These are phyloP conservation scores for Polymyxa betae DNA, from an alignment of 208 protist genomes.

Conservation along the genomic window DNA sequence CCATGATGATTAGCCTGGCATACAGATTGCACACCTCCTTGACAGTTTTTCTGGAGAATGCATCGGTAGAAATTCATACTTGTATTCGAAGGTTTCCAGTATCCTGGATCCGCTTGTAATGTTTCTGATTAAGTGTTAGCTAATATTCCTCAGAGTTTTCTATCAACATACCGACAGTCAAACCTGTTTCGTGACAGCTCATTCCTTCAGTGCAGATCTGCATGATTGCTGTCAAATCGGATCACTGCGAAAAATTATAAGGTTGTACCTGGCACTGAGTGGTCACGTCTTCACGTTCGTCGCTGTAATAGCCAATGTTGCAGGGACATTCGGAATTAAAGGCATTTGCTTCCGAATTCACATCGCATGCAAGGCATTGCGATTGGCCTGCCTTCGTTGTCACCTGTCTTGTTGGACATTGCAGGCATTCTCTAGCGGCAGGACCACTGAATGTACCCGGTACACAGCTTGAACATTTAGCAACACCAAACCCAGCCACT, in stretches of 20 bases:
- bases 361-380: slow-evolving; percentile 11
- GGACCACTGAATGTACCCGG: not conserved
- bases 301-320: slow-evolving; percentile 35
- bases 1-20: slow-evolving; percentile 29
- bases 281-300: not conserved
- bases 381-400: not conserved
- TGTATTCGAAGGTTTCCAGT: slow-evolving; percentile 34
- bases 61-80: slow-evolving; percentile 42
- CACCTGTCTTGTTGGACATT: not conserved
- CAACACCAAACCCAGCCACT: not conserved
- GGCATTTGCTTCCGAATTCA: not conserved
- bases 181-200: not conserved
- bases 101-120: not conserved
- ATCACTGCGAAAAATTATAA: not conserved
- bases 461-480: not conserved
- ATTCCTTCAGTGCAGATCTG: slow-evolving; percentile 19
- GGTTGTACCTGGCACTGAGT: not conserved
- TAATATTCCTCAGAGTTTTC: not conserved
- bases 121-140: not conserved
- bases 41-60: slow-evolving; percentile 27
- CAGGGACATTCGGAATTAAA: slow-evolving; percentile 13
- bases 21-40: not conserved
- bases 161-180: not conserved
- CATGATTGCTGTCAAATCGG: not conserved
- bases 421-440: not conserved